A percentile compares a stretch with the other conserved stretches of the same genome.
Evolutionary conservation across 78 protist species (phyloP).

Genomic region (Dictyostelium capitatum): DNA sequence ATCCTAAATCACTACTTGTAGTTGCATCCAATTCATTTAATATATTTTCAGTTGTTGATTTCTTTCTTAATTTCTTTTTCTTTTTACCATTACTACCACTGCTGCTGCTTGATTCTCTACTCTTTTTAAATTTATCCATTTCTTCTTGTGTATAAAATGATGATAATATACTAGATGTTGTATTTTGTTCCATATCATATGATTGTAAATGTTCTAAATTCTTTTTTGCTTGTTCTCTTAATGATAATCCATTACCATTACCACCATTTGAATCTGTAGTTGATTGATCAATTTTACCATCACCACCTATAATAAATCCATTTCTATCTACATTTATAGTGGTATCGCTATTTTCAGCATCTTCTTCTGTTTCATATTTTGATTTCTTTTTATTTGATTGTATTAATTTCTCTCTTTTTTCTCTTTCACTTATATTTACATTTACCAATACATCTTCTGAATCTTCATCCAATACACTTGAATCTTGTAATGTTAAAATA

Average conservation of each 20-base stretch:
- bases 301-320: constrained; percentile 8
- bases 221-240: constrained; percentile 44
- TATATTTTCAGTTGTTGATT: neutral
- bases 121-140: constrained; percentile 43
- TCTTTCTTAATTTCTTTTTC: constrained; percentile 33
- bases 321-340: constrained; percentile 24
- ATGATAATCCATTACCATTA: neutral
- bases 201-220: neutral
- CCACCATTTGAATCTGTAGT: neutral
- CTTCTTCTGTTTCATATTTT: constrained; percentile 55
- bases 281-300: neutral
- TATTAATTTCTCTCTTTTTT: constrained; percentile 23
- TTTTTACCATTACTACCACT: neutral
- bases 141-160: constrained; percentile 76
- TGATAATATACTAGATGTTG: constrained; percentile 1
- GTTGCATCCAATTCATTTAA: constrained; percentile 60
- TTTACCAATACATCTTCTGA: constrained; percentile 15
- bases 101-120: neutral
- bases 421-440: constrained; percentile 22
- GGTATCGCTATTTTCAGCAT: neutral
- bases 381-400: constrained; percentile 27
- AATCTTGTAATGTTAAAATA: constrained; percentile 51
- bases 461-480: constrained; percentile 66
- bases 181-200: constrained; percentile 5
- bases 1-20: constrained; percentile 53